Base-by-base conservation (phyloP, 2,329 filamentous ascomycete species). In the Colletotrichum tamarilloi region DNA sequence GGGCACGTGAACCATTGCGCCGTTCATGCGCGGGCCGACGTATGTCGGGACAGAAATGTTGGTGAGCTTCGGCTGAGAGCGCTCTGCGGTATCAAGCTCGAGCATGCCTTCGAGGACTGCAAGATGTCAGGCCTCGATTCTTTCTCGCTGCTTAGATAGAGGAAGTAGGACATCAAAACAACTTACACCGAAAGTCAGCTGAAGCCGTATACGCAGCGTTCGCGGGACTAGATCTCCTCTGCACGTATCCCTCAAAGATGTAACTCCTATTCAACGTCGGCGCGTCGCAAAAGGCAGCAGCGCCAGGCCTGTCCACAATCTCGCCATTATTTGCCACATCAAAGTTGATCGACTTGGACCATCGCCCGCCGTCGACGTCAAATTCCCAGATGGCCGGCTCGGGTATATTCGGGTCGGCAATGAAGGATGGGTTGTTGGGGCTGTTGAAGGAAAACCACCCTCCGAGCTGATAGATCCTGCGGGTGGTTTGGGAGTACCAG, bases 361-460 rank as follows among this genome's bases (percentile, higher is more conserved):
- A 76, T n/a, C 57, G 12, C 60, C 38, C 58, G 14, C 53, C 38
- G 9, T 64, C 72, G 2, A 69, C n/a, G 46, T 67, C 72, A 30
- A 70, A 67, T 56, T 72, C 69, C 58, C 62, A 64, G 16, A 69
- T 49, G 1, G 67, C 67, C 1, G 76, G 38, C 4, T 62, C 60
- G 12, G 76, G 76, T 3, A 77, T 63, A 19, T 49, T 49, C n/a
- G 38, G 42, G 28, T 70, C 52, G 32, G 59, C 62, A 22, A 70
- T 60, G 26, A 62, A 76, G 8, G 72, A 63, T 1, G 74, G 75
- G 35, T 76, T 72, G 9, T 72, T 49, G 28, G 62, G 52, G 71
- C 49, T 72, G 24, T 75, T 75, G 52, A 68, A 75, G n/a, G 76
- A 77, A 62, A 73, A 76, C 75, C 75, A 77, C 7, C 76, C 75